Evolutionary conservation across 2,329 filamentous ascomycete species (phyloP).

Genomic region (Epichloe gansuensis): DNA sequence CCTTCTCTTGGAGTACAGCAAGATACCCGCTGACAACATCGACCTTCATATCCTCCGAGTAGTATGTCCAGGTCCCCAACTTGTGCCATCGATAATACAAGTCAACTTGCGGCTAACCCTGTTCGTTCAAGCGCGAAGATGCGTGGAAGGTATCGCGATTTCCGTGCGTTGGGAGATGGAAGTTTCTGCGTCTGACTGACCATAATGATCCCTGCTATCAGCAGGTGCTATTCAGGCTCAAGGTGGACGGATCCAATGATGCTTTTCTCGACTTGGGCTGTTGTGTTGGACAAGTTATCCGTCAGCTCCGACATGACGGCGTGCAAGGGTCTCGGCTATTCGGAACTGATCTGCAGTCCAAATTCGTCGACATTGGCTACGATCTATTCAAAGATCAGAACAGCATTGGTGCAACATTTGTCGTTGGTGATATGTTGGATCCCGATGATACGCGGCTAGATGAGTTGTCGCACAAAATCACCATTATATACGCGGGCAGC

Average conservation of each 20-base stretch:
- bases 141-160: slow-evolving; percentile 33
- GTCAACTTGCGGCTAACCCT: neutral
- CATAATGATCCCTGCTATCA: slow-evolving; percentile 29
- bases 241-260: slow-evolving; percentile 24
- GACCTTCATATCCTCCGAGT: slow-evolving; percentile 24
- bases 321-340: slow-evolving; percentile 35
- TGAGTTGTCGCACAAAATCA: slow-evolving; percentile 27
- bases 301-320: slow-evolving; percentile 38
- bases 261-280: slow-evolving; percentile 38
- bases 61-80: slow-evolving; percentile 8
- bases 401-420: slow-evolving; percentile 33
- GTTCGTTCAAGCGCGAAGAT: slow-evolving; percentile 27
- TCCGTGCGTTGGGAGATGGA: slow-evolving; percentile 37
- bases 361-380: slow-evolving; percentile 47
- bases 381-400: slow-evolving; percentile 50
- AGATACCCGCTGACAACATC: slow-evolving; percentile 22
- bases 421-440: slow-evolving; percentile 38
- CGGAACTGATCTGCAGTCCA: slow-evolving; percentile 34
- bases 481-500: slow-evolving; percentile 35
- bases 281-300: slow-evolving; percentile 36
- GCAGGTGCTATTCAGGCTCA: slow-evolving; percentile 29
- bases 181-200: slow-evolving; percentile 33
- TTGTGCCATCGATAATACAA: neutral
- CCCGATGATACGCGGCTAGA: slow-evolving; percentile 24
- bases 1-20: slow-evolving; percentile 27